phyloP scores from a whole-genome alignment of 2,329 filamentous ascomycete genomes.

The Dendryphion nanum region DNA sequence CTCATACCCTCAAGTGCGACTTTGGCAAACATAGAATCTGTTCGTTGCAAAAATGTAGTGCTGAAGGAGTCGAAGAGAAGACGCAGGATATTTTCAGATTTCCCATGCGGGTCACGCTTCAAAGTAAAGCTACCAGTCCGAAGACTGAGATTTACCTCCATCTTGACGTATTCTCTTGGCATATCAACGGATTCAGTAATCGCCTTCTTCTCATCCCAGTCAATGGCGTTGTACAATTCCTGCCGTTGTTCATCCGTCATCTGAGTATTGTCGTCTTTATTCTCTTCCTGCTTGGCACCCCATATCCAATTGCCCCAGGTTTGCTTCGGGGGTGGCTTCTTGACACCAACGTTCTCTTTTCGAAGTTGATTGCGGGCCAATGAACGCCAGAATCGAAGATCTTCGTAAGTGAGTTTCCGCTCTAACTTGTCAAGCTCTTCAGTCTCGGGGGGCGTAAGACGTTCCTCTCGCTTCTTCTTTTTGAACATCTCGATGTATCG shows the following conservation, averaged over 20 bases:
- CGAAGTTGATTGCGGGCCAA: slow-evolving; percentile 89
- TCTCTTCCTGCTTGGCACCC: slow-evolving; percentile 64
- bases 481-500: slow-evolving; percentile 95
- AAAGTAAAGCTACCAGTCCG: slow-evolving; percentile 95
- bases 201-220: slow-evolving; percentile 95
- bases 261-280: slow-evolving; percentile 72
- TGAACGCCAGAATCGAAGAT: slow-evolving; percentile 95
- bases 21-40: slow-evolving; percentile 86
- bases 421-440: slow-evolving; percentile 74
- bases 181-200: slow-evolving; percentile 84
- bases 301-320: slow-evolving; percentile 92
- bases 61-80: slow-evolving; percentile 94
- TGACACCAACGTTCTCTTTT: slow-evolving; percentile 90
- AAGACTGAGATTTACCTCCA: slow-evolving; percentile 90
- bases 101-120: slow-evolving; percentile 78
- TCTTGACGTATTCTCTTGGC: slow-evolving; percentile 86
- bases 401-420: slow-evolving; percentile 87
- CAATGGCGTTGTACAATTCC: slow-evolving; percentile 95
- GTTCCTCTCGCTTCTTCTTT: slow-evolving; percentile 73
- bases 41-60: slow-evolving; percentile 83
- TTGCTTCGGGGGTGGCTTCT: slow-evolving; percentile 72
- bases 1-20: slow-evolving; percentile 88
- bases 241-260: slow-evolving; percentile 96
- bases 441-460: slow-evolving; percentile 65
- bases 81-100: slow-evolving; percentile 77